phyloP scores from a whole-genome alignment of 2,329 filamentous ascomycete species.

The Fusarium compactum region DNA sequence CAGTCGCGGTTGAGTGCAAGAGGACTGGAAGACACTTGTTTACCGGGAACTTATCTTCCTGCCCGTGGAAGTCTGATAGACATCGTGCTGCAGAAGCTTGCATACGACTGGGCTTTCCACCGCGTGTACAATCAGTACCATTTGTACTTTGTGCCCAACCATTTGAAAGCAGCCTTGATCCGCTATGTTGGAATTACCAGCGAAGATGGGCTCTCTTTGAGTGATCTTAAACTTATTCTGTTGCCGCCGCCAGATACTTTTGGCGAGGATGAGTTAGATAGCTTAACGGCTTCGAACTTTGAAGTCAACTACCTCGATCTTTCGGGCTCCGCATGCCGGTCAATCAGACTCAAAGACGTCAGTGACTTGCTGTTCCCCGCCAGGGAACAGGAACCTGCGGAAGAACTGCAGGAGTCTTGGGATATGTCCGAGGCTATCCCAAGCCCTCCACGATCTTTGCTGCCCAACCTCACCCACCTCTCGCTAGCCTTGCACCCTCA shows the following conservation, averaged over 20 bases:
- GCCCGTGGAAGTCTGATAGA: slow-evolving; percentile 64
- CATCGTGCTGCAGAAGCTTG: slow-evolving; percentile 63
- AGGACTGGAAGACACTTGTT: slow-evolving; percentile 42
- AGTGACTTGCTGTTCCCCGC: slow-evolving; percentile 63
- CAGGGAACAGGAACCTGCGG: slow-evolving; percentile 27
- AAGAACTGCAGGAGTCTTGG: slow-evolving; percentile 65
- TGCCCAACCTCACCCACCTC: slow-evolving; percentile 71
- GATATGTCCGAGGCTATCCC: slow-evolving; percentile 56
- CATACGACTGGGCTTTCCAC: slow-evolving; percentile 67
- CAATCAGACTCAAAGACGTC: slow-evolving; percentile 65
- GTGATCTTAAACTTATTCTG: slow-evolving; percentile 64
- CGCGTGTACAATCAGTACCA: slow-evolving; percentile 68
- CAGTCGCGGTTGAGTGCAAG: slow-evolving; percentile 39
- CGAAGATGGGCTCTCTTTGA: slow-evolving; percentile 60
- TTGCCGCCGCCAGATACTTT: slow-evolving; percentile 49
- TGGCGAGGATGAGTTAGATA: slow-evolving; percentile 46
- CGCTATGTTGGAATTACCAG: slow-evolving; percentile 61
- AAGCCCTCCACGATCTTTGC: slow-evolving; percentile 54
- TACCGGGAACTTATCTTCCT: slow-evolving; percentile 62
- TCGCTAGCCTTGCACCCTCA: slow-evolving; percentile 65
- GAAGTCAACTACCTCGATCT: slow-evolving; percentile 67
- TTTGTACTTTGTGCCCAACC: slow-evolving; percentile 66
- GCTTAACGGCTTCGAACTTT: slow-evolving; percentile 35
- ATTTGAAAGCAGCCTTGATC: slow-evolving; percentile 64
- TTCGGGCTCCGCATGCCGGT: slow-evolving; percentile 63